Conservation (phyloP, 2,329 filamentous ascomycete genomes). For the Xenosphaeropsis pyriputrescens region DNA sequence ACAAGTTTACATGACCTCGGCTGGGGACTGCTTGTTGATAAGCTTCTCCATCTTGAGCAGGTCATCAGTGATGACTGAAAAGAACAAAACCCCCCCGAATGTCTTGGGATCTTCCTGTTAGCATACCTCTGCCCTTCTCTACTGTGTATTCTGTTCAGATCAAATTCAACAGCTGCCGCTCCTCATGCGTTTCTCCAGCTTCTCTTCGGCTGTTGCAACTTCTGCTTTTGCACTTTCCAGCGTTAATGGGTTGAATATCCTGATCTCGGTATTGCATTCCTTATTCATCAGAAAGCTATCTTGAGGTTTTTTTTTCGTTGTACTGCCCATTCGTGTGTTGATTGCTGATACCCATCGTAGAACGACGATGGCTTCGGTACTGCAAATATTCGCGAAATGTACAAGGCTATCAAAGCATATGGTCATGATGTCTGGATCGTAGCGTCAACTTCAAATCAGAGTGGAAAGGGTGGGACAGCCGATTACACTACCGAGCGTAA, state of each 20-base stretch:
- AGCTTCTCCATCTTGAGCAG: no score
- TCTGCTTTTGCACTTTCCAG: background rate
- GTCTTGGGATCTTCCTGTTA: no score
- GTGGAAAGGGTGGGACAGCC: slow-evolving; percentile 26
- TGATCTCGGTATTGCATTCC: slow-evolving; percentile 4
- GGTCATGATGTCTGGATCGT: slow-evolving; percentile 26
- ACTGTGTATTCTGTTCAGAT: no score
- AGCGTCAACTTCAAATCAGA: slow-evolving; percentile 25
- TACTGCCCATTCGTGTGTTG: no score
- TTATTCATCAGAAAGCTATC: background rate
- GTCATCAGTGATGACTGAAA: no score
- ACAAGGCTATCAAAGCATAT: slow-evolving; percentile 20
- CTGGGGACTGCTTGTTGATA: no score
- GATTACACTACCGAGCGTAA: slow-evolving; percentile 27
- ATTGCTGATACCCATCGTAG: slow-evolving; percentile 1
- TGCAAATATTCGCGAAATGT: slow-evolving; percentile 25
- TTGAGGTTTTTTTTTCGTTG: background rate
- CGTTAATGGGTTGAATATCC: slow-evolving; percentile 9
- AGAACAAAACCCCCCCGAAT: no score
- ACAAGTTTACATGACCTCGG: no score
- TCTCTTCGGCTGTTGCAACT: background rate
- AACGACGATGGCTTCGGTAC: slow-evolving; percentile 26
- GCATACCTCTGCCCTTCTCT: no score
- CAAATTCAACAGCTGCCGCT: no score
- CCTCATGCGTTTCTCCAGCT: slow-evolving; percentile 1